Evolutionary conservation across 192 early-diverging fungal species (phyloP).

Genomic region (Gaertneriomyces sp.): DNA sequence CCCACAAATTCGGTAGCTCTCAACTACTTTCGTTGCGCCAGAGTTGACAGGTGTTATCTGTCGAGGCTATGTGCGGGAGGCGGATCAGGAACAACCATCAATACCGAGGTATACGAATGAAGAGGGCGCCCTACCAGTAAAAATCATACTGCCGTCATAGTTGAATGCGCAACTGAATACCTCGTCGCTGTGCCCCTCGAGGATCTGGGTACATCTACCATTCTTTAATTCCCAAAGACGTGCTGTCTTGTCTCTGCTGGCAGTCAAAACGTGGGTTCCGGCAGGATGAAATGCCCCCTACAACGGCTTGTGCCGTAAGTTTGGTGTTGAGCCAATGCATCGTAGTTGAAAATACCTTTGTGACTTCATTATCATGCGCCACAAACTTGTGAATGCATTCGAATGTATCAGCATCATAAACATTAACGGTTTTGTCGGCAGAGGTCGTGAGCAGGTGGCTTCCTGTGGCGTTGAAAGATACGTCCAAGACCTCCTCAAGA

Average conservation of each 20-base stretch:
- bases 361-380: conserved; percentile 45
- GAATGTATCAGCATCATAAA: conserved; percentile 31
- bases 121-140: conserved; percentile 35
- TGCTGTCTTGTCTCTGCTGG: conserved; percentile 43
- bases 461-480: conserved; percentile 28
- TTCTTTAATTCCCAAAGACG: conserved; percentile 36
- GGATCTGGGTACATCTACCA: conserved; percentile 39
- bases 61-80: conserved; percentile 26
- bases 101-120: not conserved
- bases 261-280: conserved; percentile 37
- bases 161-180: conserved; percentile 49
- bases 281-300: conserved; percentile 45
- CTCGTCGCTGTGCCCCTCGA: conserved; percentile 48
- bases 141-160: conserved; percentile 41
- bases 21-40: conserved; percentile 13
- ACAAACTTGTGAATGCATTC: conserved; percentile 30
- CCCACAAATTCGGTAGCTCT: no score
- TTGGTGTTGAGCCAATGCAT: not conserved
- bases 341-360: conserved; percentile 33
- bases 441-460: conserved; percentile 38
- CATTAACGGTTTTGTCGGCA: conserved; percentile 37
- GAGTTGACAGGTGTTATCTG: conserved; percentile 41
- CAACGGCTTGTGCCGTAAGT: not conserved
- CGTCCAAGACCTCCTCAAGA: conserved; percentile 49
- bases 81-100: not conserved